phyloP scores from a whole-genome alignment of 257 asterid species.

The Capsicum baccatum region DNA sequence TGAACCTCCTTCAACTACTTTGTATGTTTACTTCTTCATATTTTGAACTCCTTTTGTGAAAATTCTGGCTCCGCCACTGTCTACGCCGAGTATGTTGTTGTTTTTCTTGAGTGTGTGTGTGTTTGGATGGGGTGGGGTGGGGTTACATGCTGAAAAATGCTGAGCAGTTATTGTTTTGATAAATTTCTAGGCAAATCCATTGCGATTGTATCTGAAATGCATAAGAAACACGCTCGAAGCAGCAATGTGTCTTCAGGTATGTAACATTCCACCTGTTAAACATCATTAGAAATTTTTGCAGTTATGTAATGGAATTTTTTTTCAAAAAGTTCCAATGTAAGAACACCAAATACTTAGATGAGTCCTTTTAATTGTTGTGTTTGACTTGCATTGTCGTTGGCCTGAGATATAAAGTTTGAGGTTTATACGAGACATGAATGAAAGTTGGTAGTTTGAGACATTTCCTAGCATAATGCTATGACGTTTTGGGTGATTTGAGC shows the following conservation, averaged over 20 bases:
- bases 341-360: neutral
- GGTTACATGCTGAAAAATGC: neutral
- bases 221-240: conserved; percentile 88
- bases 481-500: neutral
- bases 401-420: conserved; percentile 18
- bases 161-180: neutral
- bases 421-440: neutral
- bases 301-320: neutral
- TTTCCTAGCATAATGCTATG: neutral
- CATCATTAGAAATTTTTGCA: neutral
- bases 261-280: conserved; percentile 30
- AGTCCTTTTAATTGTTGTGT: neutral
- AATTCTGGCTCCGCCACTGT: too few species aligned
- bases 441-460: neutral
- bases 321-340: neutral
- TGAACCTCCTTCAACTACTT: too few species aligned
- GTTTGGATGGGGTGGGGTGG: too few species aligned
- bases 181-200: conserved; percentile 55
- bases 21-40: too few species aligned
- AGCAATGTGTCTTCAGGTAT: conserved; percentile 92
- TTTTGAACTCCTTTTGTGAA: too few species aligned
- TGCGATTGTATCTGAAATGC: conserved; percentile 72
- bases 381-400: neutral
- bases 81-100: neutral
- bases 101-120: neutral